These are phyloP conservation scores for Xylariaceae sp. DNA, from an alignment of 2,329 filamentous ascomycete genomes.

Conservation along the genomic window DNA sequence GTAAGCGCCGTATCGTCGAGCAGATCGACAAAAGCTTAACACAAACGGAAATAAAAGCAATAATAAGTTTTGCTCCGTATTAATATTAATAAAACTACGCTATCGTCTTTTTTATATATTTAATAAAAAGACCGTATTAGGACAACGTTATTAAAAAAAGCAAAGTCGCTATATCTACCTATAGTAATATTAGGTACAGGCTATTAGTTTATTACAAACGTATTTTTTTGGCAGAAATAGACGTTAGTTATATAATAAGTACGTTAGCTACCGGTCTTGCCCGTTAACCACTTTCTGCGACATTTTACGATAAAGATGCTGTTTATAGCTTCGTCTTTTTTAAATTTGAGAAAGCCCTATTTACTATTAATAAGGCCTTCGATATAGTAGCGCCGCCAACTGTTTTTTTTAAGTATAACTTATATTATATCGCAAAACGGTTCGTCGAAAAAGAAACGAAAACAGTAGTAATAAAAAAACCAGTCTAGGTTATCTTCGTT, in stretches of 20 bases:
- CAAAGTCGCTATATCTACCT: slow-evolving; percentile 34
- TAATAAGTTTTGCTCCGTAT: slow-evolving; percentile 54
- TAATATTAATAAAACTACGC: slow-evolving; percentile 39
- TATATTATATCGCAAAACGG: slow-evolving; percentile 40
- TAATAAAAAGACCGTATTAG: slow-evolving; percentile 32
- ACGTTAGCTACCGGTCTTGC: slow-evolving; percentile 55
- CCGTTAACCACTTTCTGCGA: slow-evolving; percentile 62
- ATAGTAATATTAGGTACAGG: slow-evolving; percentile 1
- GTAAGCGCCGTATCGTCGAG: slow-evolving; percentile 47
- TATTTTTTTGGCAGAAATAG: slow-evolving; percentile 35
- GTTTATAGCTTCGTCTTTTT: slow-evolving; percentile 57
- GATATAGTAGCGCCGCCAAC: slow-evolving; percentile 64
- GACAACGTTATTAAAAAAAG: slow-evolving; percentile 1
- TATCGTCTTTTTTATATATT: slow-evolving; percentile 50
- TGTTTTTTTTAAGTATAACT: slow-evolving; percentile 41
- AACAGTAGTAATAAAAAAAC: slow-evolving; percentile 67
- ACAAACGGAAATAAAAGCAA: slow-evolving; percentile 52
- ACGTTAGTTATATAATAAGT: slow-evolving; percentile 64
- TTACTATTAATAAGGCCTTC: slow-evolving; percentile 73
- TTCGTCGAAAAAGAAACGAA: slow-evolving; percentile 56
- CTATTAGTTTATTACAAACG: slow-evolving; percentile 3
- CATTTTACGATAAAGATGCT: slow-evolving; percentile 63
- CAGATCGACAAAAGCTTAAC: slow-evolving; percentile 58
- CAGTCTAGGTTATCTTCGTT: slow-evolving; percentile 63
- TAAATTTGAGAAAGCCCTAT: slow-evolving; percentile 66